These are phyloP conservation scores for Fragilaria crotonensis DNA, from an alignment of 108 stramenopile genomes.

Conservation along the genomic window DNA sequence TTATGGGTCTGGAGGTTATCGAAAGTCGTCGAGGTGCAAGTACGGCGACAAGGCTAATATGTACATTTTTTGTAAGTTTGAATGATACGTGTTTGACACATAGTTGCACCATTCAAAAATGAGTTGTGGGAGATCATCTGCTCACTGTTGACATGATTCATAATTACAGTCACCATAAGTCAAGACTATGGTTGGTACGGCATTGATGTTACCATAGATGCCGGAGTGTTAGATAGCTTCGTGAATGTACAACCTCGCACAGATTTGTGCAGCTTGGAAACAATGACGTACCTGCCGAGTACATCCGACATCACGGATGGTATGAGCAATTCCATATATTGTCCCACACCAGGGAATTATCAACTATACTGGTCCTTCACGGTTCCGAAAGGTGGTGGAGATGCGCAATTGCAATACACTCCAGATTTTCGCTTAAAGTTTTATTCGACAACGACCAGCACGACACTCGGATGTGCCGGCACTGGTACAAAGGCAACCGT, in stretches of 20 bases:
- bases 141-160: not conserved
- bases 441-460: not conserved
- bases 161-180: not conserved
- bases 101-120: too few species aligned
- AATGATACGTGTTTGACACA: too few species aligned
- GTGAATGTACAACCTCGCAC: not conserved
- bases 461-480: not conserved
- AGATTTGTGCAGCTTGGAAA: not conserved
- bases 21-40: conserved; percentile 1
- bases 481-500: not conserved
- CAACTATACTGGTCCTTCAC: conserved; percentile 5
- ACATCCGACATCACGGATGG: not conserved
- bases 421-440: conserved; percentile 8
- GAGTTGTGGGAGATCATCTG: not conserved
- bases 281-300: not conserved
- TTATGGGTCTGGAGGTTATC: not conserved
- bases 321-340: not conserved
- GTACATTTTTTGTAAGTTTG: conserved; percentile 9
- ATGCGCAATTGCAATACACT: conserved; percentile 9
- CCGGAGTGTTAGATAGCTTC: conserved; percentile 6
- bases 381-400: not conserved
- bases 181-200: not conserved
- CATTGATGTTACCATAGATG: conserved; percentile 1
- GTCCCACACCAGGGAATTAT: conserved; percentile 6
- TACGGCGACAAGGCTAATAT: conserved; percentile 7